Conservation (phyloP, 2,329 filamentous ascomycete genomes). For the Cladosporium sp. region DNA sequence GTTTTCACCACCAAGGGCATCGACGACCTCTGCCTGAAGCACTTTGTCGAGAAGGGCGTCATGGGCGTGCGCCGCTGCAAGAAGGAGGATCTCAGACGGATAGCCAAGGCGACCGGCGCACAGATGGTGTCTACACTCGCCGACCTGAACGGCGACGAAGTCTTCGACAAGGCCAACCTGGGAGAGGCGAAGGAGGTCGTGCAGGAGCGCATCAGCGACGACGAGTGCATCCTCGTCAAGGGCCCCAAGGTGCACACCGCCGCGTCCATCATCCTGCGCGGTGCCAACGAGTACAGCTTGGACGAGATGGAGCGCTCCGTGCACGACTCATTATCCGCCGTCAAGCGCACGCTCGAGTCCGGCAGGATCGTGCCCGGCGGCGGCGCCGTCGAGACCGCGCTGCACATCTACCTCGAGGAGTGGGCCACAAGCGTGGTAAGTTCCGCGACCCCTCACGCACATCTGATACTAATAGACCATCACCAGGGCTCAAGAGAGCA, state of each 20-base stretch:
- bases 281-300: conserved; percentile 91
- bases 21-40: conserved; percentile 90
- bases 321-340: conserved; percentile 92
- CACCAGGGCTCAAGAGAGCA: conserved; percentile 81
- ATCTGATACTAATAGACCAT: conserved; percentile 9
- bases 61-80: conserved; percentile 97
- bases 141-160: conserved; percentile 95
- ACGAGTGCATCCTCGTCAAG: conserved; percentile 96
- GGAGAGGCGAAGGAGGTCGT: conserved; percentile 91
- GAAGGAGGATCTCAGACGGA: conserved; percentile 95
- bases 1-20: conserved; percentile 97
- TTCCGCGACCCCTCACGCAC: conserved; percentile 11
- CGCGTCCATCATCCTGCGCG: conserved; percentile 92
- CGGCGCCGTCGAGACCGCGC: conserved; percentile 94
- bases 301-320: conserved; percentile 99
- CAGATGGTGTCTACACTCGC: conserved; percentile 90
- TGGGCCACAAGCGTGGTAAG: conserved; percentile 88
- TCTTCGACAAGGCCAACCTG: conserved; percentile 85
- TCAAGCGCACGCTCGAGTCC: conserved; percentile 95
- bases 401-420: conserved; percentile 98
- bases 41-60: conserved; percentile 88
- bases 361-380: conserved; percentile 95
- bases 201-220: conserved; percentile 98
- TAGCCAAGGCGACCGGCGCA: conserved; percentile 92
- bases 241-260: conserved; percentile 92